These are phyloP conservation scores for Xylogone sp. DNA, from an alignment of 2,329 filamentous ascomycete genomes.

Conservation along the genomic window DNA sequence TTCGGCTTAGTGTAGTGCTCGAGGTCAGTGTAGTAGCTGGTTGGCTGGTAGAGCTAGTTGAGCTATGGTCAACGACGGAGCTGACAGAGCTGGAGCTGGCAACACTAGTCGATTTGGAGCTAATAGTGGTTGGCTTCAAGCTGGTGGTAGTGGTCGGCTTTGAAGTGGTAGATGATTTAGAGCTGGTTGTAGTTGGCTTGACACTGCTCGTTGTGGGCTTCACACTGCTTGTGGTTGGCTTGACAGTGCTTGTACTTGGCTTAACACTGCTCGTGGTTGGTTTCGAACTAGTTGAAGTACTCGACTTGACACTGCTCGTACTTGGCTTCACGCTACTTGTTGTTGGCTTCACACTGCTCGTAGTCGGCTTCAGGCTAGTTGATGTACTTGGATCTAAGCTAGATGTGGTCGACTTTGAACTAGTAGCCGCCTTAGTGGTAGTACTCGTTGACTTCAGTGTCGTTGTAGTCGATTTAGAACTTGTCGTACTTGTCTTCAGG, in stretches of 20 bases:
- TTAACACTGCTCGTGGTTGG: no score
- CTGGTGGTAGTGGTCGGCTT: slow-evolving; percentile 2
- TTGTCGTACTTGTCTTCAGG: no score
- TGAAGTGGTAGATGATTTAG: neutral
- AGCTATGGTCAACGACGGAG: neutral
- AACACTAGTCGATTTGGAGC: slow-evolving; percentile 8
- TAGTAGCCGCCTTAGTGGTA: neutral
- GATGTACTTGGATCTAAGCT: no score
- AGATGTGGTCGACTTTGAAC: neutral
- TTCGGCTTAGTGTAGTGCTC: no score
- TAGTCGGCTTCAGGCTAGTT: no score
- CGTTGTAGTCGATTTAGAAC: no score
- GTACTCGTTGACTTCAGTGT: no score
- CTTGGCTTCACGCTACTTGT: no score
- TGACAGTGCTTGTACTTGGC: neutral
- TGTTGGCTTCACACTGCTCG: no score
- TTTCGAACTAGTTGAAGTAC: no score
- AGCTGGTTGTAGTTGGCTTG: neutral
- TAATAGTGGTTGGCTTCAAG: neutral
- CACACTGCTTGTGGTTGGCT: neutral
- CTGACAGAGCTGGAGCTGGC: slow-evolving; percentile 3
- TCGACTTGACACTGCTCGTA: neutral
- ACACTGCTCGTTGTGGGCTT: neutral
- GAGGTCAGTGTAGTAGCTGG: neutral
- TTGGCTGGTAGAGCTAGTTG: slow-evolving; percentile 3